Conservation (phyloP, 129 eudicot genomes). For the Flaveria sonorensis region DNA sequence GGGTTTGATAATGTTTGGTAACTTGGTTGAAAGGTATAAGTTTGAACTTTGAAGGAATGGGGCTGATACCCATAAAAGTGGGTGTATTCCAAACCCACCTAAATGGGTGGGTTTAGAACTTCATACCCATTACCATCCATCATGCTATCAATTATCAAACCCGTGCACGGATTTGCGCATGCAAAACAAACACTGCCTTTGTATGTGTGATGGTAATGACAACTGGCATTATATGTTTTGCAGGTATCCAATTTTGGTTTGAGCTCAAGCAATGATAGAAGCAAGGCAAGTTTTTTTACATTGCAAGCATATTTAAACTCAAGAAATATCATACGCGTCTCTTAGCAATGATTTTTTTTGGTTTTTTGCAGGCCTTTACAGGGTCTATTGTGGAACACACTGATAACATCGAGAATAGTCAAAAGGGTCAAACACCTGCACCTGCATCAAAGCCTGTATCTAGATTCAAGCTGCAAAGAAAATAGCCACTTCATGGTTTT, state of each 20-base stretch:
- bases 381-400: conserved; percentile 75
- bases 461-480: conserved; percentile 76
- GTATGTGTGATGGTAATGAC: neutral
- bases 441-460: conserved; percentile 67
- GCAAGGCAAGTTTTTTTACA: conserved; percentile 46
- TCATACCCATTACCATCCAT: neutral
- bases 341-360: neutral
- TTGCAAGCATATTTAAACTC: neutral
- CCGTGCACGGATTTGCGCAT: neutral
- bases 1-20: neutral
- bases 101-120: neutral
- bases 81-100: neutral
- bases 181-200: neutral
- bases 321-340: neutral
- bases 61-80: neutral
- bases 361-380: conserved; percentile 59
- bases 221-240: neutral
- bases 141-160: conserved; percentile 5
- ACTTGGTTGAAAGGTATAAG: neutral
- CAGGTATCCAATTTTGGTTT: conserved; percentile 35
- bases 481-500: conserved; percentile 32
- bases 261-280: conserved; percentile 26
- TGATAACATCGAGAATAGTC: conserved; percentile 40
- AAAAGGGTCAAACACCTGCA: conserved; percentile 34
- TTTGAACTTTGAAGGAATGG: neutral